phyloP scores from a whole-genome alignment of 768 basidiomycete genomes.

The Boletus vinaceobasis region DNA sequence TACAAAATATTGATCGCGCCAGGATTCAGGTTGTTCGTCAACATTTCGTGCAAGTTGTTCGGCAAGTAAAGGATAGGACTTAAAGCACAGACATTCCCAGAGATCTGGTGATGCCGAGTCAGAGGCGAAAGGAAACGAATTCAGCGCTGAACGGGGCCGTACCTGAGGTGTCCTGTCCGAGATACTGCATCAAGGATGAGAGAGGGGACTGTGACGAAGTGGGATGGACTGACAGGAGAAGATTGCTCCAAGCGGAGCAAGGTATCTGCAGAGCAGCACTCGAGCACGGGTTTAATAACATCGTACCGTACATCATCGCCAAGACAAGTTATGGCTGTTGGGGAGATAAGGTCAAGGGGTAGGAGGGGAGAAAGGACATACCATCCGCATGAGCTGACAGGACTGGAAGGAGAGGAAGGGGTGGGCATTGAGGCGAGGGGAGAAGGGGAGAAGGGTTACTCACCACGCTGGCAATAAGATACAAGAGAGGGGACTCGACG shows the following conservation, averaged over 20 bases:
- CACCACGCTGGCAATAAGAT: constrained; percentile 70
- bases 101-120: constrained; percentile 43
- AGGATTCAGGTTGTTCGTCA: constrained; percentile 51
- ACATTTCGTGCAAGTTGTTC: constrained; percentile 43
- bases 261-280: constrained; percentile 68
- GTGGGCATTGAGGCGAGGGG: constrained; percentile 10
- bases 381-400: constrained; percentile 60
- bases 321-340: constrained; percentile 58
- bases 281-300: constrained; percentile 70
- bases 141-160: constrained; percentile 12
- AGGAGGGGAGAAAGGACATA: constrained; percentile 32
- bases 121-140: background rate
- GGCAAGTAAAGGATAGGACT: constrained; percentile 52
- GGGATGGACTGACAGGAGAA: constrained; percentile 54
- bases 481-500: constrained; percentile 62
- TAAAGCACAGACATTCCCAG: constrained; percentile 64
- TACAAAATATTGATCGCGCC: constrained; percentile 71
- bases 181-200: constrained; percentile 39
- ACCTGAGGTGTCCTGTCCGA: constrained; percentile 57
- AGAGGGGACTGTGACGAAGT: constrained; percentile 1
- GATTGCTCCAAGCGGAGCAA: constrained; percentile 64
- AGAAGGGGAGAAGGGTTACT: constrained; percentile 18
- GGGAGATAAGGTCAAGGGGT: constrained; percentile 1
- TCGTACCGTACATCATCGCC: constrained; percentile 59
- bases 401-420: constrained; percentile 38